Evolutionary conservation across 1,284 basidiomycete genomes (phyloP).

Genomic region (Ganoderma sinense): DNA sequence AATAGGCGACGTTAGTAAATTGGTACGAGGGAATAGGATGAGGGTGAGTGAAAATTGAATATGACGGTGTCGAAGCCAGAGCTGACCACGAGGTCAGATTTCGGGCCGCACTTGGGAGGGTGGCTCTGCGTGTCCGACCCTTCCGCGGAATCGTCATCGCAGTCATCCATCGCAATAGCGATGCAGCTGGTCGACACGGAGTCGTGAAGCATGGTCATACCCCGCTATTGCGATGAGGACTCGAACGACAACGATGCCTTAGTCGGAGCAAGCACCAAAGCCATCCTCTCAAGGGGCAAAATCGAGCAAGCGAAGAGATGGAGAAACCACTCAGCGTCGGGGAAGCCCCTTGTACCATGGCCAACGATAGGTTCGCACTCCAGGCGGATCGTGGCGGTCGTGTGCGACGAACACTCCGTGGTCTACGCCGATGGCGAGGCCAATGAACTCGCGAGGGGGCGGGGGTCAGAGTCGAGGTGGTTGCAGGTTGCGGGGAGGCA

Average conservation of each 20-base stretch:
- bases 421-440: background rate
- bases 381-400: background rate
- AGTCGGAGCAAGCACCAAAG: conserved; percentile 16
- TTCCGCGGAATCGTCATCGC: conserved; percentile 53
- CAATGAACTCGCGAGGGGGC: background rate
- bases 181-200: conserved; percentile 38
- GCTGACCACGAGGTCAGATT: background rate
- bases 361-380: background rate
- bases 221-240: conserved; percentile 45
- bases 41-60: background rate
- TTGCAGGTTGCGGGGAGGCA: background rate
- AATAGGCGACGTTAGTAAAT: background rate
- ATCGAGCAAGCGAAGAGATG: background rate
- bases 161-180: conserved; percentile 81
- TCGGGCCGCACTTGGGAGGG: background rate
- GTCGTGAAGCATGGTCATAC: conserved; percentile 37
- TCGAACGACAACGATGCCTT: conserved; percentile 50
- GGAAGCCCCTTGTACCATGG: background rate
- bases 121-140: conserved; percentile 23
- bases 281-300: conserved; percentile 3
- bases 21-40: too few relatives aligned
- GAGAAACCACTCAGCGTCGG: conserved; percentile 7
- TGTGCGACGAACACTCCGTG: background rate
- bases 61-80: background rate
- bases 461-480: background rate